Evolutionary conservation across 768 basidiomycete species (phyloP).

Genomic region (Antrodiella citrinella): DNA sequence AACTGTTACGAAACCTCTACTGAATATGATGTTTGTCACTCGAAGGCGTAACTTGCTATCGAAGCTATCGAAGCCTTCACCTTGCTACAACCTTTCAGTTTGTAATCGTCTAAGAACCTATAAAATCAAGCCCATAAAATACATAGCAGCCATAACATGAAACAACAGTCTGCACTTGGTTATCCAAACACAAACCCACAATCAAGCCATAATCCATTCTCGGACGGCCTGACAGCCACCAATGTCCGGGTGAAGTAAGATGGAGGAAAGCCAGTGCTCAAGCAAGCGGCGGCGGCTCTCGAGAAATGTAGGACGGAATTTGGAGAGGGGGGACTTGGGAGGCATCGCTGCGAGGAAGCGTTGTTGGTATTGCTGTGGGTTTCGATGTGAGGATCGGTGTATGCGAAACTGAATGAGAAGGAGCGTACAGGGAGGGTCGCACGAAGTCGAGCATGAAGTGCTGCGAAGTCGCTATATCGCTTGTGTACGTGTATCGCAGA

Average conservation of each 20-base stretch:
- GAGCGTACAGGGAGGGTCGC: constrained; percentile 43
- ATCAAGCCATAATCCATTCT: constrained; percentile 49
- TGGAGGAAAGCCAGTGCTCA: constrained; percentile 57
- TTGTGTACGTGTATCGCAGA: constrained; percentile 59
- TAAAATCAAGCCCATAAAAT: too few relatives aligned
- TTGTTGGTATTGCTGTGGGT: constrained; percentile 31
- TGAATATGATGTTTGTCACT: too few relatives aligned
- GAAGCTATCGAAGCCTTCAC: too few relatives aligned
- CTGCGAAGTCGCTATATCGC: constrained; percentile 58
- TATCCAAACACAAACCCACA: too few relatives aligned
- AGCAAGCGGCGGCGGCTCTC: constrained; percentile 52
- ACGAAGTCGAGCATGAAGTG: constrained; percentile 40
- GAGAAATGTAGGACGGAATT: constrained; percentile 61
- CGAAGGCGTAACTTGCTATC: too few relatives aligned
- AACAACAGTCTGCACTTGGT: too few relatives aligned
- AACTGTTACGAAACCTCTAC: too few relatives aligned
- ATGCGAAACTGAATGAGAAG: constrained; percentile 8
- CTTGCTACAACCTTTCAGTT: too few relatives aligned
- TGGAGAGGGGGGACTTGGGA: constrained; percentile 59
- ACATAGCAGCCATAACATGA: too few relatives aligned
- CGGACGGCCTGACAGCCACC: constrained; percentile 54
- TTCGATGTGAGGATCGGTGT: not conserved
- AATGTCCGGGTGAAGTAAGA: constrained; percentile 64
- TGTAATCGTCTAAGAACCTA: too few relatives aligned
- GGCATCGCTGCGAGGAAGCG: constrained; percentile 51